Evolutionary conservation across 1,284 basidiomycete genomes (phyloP), one percentile per base, ranked within the genome.

Genomic region (Tilletiopsis washingtonensis): DNA sequence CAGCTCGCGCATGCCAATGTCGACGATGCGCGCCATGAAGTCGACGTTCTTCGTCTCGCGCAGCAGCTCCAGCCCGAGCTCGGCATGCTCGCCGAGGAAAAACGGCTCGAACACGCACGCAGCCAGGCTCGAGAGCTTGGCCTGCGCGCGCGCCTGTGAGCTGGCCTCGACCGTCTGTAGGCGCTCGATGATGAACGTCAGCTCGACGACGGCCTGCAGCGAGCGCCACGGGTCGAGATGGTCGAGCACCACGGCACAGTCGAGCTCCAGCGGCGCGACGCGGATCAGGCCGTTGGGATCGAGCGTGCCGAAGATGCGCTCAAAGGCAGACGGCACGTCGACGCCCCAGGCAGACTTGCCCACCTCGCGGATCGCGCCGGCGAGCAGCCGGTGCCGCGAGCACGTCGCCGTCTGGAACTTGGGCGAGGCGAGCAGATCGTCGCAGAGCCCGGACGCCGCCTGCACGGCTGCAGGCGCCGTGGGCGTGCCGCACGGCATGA

Each of bases 341-440:
- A 49, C 47, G 37, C 61, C 56, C 61, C 58, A 62, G 40, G 56
- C 51, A 1, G 56, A 51, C 37, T 50, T 53, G 49, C 47, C 48
- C 25, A 53, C 51, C 17, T 61, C 59, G 19, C 55, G 50, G 24
- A 56, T 40, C 5, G 49, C 48, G 27, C 57, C 27, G 34, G 53
- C 40, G 40, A 44, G 39, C n/a, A 61, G 47, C n/a, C 56, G 34
- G 1, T 44, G n/a, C 41, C 40, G 45, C 51, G 56, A 55, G 25
- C 54, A 53, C 1, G 43, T 5, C 15, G 56, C 53, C 24, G 56
- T 44, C 23, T 40, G 36, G 3, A 44, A 29, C 42, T 49, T 55
- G 14, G 39, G 14, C 7, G n/a, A 7, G 20, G 39, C 6, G 7
- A 23, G 39, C 14, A 40, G 14, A 40, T 40, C 7, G 25, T 7